Base-by-base conservation (phyloP, 192 early-diverging fungal species). In the Ambispora gerdemannii region DNA sequence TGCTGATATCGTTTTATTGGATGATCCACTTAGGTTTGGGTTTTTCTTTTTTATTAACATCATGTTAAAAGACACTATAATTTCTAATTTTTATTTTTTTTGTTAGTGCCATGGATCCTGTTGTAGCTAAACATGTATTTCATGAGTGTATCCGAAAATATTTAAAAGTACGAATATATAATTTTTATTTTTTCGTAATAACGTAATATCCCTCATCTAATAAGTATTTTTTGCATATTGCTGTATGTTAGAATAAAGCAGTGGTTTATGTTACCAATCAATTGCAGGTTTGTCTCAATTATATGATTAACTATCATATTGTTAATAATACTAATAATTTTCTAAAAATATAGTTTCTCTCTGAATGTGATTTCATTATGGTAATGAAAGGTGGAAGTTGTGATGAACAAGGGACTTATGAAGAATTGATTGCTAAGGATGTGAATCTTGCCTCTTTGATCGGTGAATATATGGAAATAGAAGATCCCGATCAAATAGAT, bases 221-320 rank as follows among this genome's bases (percentile, higher is more conserved):
- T 43, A 10, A 43, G 6, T 43, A 10, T 6, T 10, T 10, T 43
- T 15, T 10, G 6, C 38, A 43, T 10, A 43, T 43, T 10, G 15
- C 15, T 15, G 38, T 49, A 24, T n/a, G 64, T n/a, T 62, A 75
- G 63, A 63, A 74, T 51, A 90, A 88, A 77, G 89, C 88, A 11
- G 76, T 90, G 0, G 62, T 90, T 10, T 80, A 89, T 72, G 84
- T 86, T 4, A 88, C 88, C 38, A 86, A 91, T 67, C 90, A 91
- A 70, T 76, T 89, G 11, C 84, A 58, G 68, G 68, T 34, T 49
- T 58, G 32, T 69, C 20, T 30, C 34, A 31, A 8, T 22, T 35
- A 38, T 47, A 7, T 25, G 31, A 34, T 31, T 3, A 27, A 58
- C 28, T 28, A 2, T 1, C 55, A 30, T 58, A 27, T n/a, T n/a